These are phyloP conservation scores for Sarocladium strictum DNA, from an alignment of 2,329 filamentous ascomycete genomes.

Conservation along the genomic window DNA sequence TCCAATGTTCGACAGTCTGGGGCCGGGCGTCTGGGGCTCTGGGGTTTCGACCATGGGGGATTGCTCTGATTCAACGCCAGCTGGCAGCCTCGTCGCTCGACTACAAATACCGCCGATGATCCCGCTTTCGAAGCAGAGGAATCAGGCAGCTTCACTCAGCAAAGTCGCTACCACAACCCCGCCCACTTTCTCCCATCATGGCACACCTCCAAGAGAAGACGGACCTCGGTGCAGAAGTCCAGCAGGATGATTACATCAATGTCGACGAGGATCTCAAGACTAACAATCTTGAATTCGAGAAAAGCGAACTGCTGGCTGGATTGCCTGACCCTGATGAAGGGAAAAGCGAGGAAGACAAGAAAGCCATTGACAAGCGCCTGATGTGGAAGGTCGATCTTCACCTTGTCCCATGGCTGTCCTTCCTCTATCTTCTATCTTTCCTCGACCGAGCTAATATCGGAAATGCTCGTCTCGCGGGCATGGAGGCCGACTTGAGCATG, in stretches of 20 bases:
- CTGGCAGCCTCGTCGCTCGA: too few species aligned
- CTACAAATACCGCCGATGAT: too few species aligned
- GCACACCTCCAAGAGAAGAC: neutral
- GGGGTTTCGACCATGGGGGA: too few species aligned
- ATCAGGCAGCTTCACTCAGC: neutral
- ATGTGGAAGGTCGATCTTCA: slow-evolving; percentile 51
- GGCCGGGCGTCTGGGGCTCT: too few species aligned
- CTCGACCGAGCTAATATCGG: slow-evolving; percentile 34
- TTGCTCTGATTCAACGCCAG: too few species aligned
- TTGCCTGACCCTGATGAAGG: slow-evolving; percentile 45
- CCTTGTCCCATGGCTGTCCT: slow-evolving; percentile 54
- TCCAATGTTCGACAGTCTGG: too few species aligned
- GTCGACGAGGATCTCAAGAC: neutral
- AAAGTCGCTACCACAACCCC: too few species aligned
- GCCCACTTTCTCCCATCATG: too few species aligned
- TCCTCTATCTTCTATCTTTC: slow-evolving; percentile 46
- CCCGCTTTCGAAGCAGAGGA: neutral
- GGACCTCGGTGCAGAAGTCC: neutral
- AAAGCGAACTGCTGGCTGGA: slow-evolving; percentile 20
- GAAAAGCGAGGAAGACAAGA: slow-evolving; percentile 54
- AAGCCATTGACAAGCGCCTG: slow-evolving; percentile 47
- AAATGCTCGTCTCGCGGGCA: slow-evolving; percentile 57
- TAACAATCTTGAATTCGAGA: slow-evolving; percentile 21
- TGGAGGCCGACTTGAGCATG: slow-evolving; percentile 51
- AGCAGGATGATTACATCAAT: neutral